Evolutionary conservation across 2,329 filamentous ascomycete species (phyloP), one percentile per base, ranked within the genome.

Genomic region (Tolypocladium paradoxum): DNA sequence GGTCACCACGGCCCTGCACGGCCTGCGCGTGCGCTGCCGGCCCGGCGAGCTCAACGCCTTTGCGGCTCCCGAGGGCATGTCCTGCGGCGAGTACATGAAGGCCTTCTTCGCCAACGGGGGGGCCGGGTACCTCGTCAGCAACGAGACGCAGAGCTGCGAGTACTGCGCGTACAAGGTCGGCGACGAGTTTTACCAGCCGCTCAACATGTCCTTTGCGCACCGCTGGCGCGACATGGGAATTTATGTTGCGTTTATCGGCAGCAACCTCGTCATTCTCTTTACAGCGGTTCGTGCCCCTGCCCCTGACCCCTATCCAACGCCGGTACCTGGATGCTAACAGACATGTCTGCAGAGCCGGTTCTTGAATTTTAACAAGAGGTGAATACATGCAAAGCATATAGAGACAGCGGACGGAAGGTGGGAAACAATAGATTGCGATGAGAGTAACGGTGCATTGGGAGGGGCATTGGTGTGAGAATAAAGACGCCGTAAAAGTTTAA

Each of bases 141-240:
- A 87, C 58, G 73, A 75, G 1, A 88, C 86, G 0, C 78, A 72
- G 48, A 70, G 75, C 24, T 95, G 90, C 71, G 73, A 85, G 62
- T 95, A 95, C 71, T 96, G 90, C 64, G 87, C 89, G 0, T 95
- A 83, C 71, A 83, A 79, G 56, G 72, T 88, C 14, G 90, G 90
- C 33, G 87, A 95, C 58, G 76, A 95, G 70, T 95, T 92, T 64
- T 95, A 88, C 64, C 64, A 73, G 51, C 76, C 81, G 0, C 76
- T 95, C 20, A 77, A 78, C 2, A 78, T 95, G 62, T 73, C 71
- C 2, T 95, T 85, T 61, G 71, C 73, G 45, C 70, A 87, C 58
- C 74, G 90, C 18, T 95, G 90, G 90, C 79, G 90, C 53, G 89
- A 96, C 60, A 54, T 93, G 53, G 90, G 89, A 2, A 95, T 95